These are phyloP conservation scores for Ophiognomonia clavigignenti-juglandacearum DNA, from an alignment of 2,329 filamentous ascomycete genomes.

Conservation along the genomic window DNA sequence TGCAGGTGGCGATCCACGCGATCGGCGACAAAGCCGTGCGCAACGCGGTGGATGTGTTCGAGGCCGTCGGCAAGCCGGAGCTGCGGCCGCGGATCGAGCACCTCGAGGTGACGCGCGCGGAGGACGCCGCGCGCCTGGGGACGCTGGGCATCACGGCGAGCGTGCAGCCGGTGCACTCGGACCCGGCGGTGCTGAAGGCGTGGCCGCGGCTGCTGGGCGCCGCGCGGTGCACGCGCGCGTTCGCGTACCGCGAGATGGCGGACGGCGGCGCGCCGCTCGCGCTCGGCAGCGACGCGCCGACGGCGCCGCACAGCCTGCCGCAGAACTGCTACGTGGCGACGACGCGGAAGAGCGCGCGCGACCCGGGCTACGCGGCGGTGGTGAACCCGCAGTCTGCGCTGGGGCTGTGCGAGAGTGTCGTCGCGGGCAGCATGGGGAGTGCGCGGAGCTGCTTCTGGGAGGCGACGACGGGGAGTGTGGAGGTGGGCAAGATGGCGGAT, in stretches of 20 bases:
- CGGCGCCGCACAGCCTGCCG: slow-evolving; percentile 49
- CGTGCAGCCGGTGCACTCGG: slow-evolving; percentile 53
- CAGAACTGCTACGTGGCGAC: slow-evolving; percentile 56
- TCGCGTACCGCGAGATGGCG: slow-evolving; percentile 56
- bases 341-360: slow-evolving; percentile 49
- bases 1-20: slow-evolving; percentile 61
- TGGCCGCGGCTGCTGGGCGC: slow-evolving; percentile 55
- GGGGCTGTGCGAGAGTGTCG: slow-evolving; percentile 47
- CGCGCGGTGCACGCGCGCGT: slow-evolving; percentile 51
- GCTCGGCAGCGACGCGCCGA: slow-evolving; percentile 56
- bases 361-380: slow-evolving; percentile 34
- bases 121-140: slow-evolving; percentile 53
- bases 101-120: slow-evolving; percentile 51
- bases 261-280: slow-evolving; percentile 50
- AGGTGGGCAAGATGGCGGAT: slow-evolving; percentile 50
- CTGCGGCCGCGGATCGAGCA: slow-evolving; percentile 61
- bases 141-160: slow-evolving; percentile 55
- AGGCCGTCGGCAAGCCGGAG: slow-evolving; percentile 33
- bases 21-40: slow-evolving; percentile 58
- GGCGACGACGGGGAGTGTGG: slow-evolving; percentile 45
- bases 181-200: slow-evolving; percentile 56
- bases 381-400: slow-evolving; percentile 51
- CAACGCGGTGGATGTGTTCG: slow-evolving; percentile 54
- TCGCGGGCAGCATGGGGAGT: slow-evolving; percentile 48
- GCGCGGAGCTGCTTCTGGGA: slow-evolving; percentile 58